A percentile compares a stretch with the other conserved stretches of the same genome.
Conservation (phyloP, 2,329 filamentous ascomycete species). For the Kalaharituber pfeilii region DNA sequence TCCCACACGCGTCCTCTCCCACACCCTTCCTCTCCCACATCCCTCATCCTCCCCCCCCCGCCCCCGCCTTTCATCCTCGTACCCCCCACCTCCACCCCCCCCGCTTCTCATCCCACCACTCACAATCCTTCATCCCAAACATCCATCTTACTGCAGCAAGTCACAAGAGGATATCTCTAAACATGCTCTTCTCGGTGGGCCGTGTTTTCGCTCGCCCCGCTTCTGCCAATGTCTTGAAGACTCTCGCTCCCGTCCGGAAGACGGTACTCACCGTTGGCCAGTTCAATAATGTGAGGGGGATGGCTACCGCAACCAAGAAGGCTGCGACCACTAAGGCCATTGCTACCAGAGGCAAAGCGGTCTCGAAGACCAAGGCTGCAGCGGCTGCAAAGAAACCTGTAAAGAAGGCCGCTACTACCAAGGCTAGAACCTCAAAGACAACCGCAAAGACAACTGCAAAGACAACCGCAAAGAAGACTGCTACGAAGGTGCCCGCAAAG, state of each 20-base stretch:
- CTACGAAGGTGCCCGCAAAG: background rate
- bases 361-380: conserved; percentile 22
- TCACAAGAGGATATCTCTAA: background rate
- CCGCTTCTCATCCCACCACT: background rate
- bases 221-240: background rate
- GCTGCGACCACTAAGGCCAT: conserved; percentile 25
- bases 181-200: background rate
- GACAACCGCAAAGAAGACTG: background rate
- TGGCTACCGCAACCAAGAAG: conserved; percentile 38
- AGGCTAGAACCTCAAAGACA: conserved; percentile 23
- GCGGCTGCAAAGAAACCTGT: conserved; percentile 32
- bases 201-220: background rate
- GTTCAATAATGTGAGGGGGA: conserved; percentile 30
- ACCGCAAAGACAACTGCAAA: conserved; percentile 21
- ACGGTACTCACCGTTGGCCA: background rate
- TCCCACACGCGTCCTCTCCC: background rate
- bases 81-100: background rate
- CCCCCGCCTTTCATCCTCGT: background rate
- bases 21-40: background rate
- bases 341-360: conserved; percentile 4
- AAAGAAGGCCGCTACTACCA: conserved; percentile 21
- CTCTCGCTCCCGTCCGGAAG: background rate
- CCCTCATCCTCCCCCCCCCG: background rate
- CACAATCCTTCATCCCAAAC: too few relatives aligned
- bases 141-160: background rate